Conservation (phyloP, 495 filamentous ascomycete genomes). For the Penicillium lagena region DNA sequence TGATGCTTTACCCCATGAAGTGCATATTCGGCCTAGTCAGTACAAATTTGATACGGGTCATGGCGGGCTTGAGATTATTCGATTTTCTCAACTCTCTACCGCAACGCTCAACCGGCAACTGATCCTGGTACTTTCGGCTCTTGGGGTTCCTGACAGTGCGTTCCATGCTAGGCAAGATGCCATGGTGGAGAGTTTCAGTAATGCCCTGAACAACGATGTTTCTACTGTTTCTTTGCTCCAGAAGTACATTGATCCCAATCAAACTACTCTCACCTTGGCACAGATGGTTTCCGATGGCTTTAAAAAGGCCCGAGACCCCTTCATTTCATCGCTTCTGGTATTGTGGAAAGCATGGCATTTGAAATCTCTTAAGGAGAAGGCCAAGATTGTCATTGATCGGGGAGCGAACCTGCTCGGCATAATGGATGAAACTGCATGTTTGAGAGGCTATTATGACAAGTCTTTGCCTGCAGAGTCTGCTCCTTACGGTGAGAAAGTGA, state of each 20-base stretch:
- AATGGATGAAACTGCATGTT: conserved; percentile 71
- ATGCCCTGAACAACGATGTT: conserved; percentile 57
- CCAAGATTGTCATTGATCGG: conserved; percentile 71
- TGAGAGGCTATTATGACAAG: conserved; percentile 60
- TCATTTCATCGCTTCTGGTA: conserved; percentile 64
- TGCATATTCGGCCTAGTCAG: conserved; percentile 77
- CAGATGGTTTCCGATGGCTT: conserved; percentile 76
- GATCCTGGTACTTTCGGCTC: conserved; percentile 72
- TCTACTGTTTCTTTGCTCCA: conserved; percentile 61
- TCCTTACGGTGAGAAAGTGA: conserved; percentile 28
- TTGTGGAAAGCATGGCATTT: conserved; percentile 80
- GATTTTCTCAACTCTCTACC: conserved; percentile 63
- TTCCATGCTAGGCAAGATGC: conserved; percentile 61
- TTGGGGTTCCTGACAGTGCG: conserved; percentile 62
- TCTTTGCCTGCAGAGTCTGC: conserved; percentile 11
- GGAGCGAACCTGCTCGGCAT: conserved; percentile 88
- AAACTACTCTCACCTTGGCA: conserved; percentile 66
- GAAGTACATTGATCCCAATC: conserved; percentile 78
- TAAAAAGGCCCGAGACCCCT: conserved; percentile 69
- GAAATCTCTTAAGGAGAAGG: conserved; percentile 87
- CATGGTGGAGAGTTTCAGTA: conserved; percentile 58
- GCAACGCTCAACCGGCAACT: conserved; percentile 86
- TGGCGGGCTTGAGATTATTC: conserved; percentile 75
- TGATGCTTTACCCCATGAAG: conserved; percentile 50
- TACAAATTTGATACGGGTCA: conserved; percentile 74